Conservation (phyloP, 305 asterid genomes). For the Fraxinus paxiana region DNA sequence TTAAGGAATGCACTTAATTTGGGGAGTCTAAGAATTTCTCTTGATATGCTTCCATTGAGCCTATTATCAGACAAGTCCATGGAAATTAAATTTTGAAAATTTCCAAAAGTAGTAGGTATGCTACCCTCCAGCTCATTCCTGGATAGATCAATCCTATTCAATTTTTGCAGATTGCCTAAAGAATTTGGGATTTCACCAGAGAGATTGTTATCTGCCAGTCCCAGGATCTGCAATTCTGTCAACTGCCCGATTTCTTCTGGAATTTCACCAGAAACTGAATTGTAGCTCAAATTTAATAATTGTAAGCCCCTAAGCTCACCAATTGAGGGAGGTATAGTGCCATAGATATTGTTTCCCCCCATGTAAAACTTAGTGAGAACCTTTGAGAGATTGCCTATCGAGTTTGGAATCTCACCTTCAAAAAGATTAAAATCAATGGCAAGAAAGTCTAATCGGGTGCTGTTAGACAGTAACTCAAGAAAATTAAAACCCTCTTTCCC, state of each 20-base stretch:
- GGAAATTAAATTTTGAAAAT: conserved; percentile 32
- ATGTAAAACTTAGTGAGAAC: conserved; percentile 35
- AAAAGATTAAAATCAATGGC: conserved; percentile 48
- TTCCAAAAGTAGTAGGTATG: conserved; percentile 39
- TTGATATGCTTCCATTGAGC: conserved; percentile 52
- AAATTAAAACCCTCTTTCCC: conserved; percentile 33
- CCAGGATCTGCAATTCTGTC: conserved; percentile 30
- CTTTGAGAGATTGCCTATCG: conserved; percentile 56
- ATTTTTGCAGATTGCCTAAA: conserved; percentile 41
- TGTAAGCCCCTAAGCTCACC: conserved; percentile 41
- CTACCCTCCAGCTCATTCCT: conserved; percentile 40
- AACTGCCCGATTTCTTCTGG: conserved; percentile 50
- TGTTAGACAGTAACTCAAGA: conserved; percentile 37
- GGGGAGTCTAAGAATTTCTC: conserved; percentile 34
- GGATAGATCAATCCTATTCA: conserved; percentile 47
- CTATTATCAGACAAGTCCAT: conserved; percentile 45
- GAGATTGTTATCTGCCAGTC: conserved; percentile 36
- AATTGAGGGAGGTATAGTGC: conserved; percentile 50
- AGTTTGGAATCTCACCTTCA: conserved; percentile 42
- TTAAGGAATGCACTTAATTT: conserved; percentile 41
- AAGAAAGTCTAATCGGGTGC: conserved; percentile 43
- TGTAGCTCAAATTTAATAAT: conserved; percentile 33
- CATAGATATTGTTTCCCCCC: conserved; percentile 43
- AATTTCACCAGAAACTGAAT: conserved; percentile 44
- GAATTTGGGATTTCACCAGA: conserved; percentile 49